These are phyloP conservation scores for Tothia fuscella DNA, from an alignment of 2,329 filamentous ascomycete species.

Conservation along the genomic window DNA sequence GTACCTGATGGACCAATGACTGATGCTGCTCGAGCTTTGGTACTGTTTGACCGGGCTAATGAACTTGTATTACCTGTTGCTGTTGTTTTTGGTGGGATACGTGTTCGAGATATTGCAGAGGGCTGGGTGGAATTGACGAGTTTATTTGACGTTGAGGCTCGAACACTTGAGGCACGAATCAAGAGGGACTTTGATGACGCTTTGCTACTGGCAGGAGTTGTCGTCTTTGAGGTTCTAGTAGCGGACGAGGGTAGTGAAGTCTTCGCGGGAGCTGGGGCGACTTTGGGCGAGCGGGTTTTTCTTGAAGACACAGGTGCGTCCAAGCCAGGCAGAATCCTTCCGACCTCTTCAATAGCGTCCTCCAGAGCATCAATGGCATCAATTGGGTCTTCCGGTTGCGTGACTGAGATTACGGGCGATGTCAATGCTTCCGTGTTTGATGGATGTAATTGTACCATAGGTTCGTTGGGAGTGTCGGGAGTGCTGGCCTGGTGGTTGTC, in stretches of 20 bases:
- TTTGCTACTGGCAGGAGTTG: neutral
- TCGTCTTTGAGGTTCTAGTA: neutral
- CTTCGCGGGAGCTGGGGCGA: neutral
- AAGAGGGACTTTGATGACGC: too few species aligned
- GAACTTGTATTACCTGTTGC: neutral
- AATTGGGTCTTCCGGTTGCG: constrained; percentile 32
- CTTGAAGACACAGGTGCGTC: constrained; percentile 3
- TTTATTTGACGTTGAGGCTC: neutral
- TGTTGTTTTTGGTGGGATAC: neutral
- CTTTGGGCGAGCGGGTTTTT: neutral
- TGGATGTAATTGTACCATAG: too few species aligned
- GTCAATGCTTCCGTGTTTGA: neutral
- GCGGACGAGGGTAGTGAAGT: neutral
- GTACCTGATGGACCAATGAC: constrained; percentile 12
- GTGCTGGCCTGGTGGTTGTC: too few species aligned
- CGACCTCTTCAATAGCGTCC: constrained; percentile 38
- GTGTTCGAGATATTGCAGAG: neutral
- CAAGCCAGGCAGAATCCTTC: constrained; percentile 13
- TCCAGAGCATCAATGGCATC: constrained; percentile 40
- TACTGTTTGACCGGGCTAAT: constrained; percentile 1
- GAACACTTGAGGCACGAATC: neutral
- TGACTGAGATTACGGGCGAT: neutral
- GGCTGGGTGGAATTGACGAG: constrained; percentile 1
- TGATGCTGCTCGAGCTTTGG: constrained; percentile 12
- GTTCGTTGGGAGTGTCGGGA: too few species aligned